Conservation (phyloP, 2,329 filamentous ascomycete genomes). For the Remersonia thermophila region DNA sequence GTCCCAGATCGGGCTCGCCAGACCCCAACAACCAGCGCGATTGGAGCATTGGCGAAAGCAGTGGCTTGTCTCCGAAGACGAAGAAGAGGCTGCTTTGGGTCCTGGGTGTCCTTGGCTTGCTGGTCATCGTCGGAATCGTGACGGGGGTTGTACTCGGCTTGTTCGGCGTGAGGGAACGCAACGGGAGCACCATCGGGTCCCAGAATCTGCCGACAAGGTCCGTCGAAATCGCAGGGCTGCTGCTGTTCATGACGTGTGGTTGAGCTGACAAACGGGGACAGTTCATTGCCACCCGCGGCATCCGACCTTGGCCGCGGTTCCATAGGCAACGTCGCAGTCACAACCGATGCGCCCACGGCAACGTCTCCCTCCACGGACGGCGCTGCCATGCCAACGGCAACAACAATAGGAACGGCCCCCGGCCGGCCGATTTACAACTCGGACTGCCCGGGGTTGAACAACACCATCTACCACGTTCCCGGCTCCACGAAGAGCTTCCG, state of each 20-base stretch:
- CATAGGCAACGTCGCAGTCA: neutral
- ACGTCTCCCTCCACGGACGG: slow-evolving; percentile 14
- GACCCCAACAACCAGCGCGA: neutral
- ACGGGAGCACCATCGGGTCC: too few relatives aligned
- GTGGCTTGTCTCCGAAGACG: slow-evolving; percentile 15
- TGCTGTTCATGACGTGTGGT: neutral
- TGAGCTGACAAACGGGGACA: neutral
- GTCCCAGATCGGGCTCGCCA: too few relatives aligned
- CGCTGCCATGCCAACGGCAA: slow-evolving; percentile 15
- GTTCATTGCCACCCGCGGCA: neutral
- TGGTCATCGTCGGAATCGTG: slow-evolving; percentile 27
- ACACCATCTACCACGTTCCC: slow-evolving; percentile 31
- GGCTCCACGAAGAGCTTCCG: slow-evolving; percentile 29
- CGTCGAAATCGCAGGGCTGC: too few relatives aligned
- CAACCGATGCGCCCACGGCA: slow-evolving; percentile 4
- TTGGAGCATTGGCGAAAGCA: slow-evolving; percentile 8
- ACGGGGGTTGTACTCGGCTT: slow-evolving; percentile 30
- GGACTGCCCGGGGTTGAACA: slow-evolving; percentile 31
- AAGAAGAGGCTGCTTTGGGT: slow-evolving; percentile 25
- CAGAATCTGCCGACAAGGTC: too few relatives aligned
- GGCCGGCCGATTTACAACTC: slow-evolving; percentile 17
- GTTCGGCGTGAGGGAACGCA: too few relatives aligned
- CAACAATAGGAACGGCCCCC: too few relatives aligned
- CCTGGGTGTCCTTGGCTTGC: slow-evolving; percentile 19
- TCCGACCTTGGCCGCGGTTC: neutral